Evolutionary conservation across 306 rosid genomes (phyloP).

Genomic region (Glycine latifolia): DNA sequence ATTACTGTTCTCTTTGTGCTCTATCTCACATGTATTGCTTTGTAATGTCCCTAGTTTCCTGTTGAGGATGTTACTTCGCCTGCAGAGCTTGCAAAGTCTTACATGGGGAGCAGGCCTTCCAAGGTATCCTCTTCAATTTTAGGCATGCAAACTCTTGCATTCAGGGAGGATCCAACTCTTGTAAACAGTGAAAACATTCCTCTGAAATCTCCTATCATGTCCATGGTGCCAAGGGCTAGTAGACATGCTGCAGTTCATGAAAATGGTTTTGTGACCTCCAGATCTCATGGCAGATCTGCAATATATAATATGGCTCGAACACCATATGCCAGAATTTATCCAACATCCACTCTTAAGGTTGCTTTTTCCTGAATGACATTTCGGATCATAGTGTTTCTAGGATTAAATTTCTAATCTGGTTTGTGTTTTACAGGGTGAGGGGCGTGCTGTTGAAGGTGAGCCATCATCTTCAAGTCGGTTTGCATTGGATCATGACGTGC

Average conservation of each 20-base stretch:
- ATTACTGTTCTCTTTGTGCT: conserved; percentile 13
- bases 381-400: conserved; percentile 20
- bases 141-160: conserved; percentile 52
- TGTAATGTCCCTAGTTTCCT: conserved; percentile 66
- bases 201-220: conserved; percentile 54
- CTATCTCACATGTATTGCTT: conserved; percentile 46
- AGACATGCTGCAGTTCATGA: conserved; percentile 59
- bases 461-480: conserved; percentile 67
- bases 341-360: conserved; percentile 69
- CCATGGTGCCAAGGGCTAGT: conserved; percentile 66
- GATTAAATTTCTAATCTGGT: conserved; percentile 36
- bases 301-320: conserved; percentile 86
- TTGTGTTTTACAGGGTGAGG: conserved; percentile 59
- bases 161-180: conserved; percentile 52
- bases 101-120: conserved; percentile 85
- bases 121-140: conserved; percentile 66
- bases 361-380: conserved; percentile 12
- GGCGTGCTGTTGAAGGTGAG: conserved; percentile 53
- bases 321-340: conserved; percentile 76
- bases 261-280: conserved; percentile 80
- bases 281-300: conserved; percentile 88
- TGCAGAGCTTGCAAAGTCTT: conserved; percentile 88
- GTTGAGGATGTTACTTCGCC: conserved; percentile 86
- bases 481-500: conserved; percentile 58
- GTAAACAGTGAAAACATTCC: conserved; percentile 51